Evolutionary conservation across 805 yeast genomes (phyloP), one percentile per base, ranked within the genome.

Genomic region (Ogataea degrootiae): DNA sequence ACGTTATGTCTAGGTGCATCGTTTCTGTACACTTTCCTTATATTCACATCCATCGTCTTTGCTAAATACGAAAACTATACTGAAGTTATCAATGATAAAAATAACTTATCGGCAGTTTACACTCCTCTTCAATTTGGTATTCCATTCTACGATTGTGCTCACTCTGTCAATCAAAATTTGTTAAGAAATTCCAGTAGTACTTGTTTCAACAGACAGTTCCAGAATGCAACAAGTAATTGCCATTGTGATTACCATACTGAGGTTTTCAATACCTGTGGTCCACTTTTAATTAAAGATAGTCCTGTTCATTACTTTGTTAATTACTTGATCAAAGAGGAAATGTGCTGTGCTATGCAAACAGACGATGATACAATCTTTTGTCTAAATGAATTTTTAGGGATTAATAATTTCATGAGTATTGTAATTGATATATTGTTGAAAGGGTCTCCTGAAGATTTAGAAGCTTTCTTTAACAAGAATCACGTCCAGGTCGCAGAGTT

Each of bases 251-350:
- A 42, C 34, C 50, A 50, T 35, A 11, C 43, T 23, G 47, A 39
- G 17, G 59, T 55, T 2, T 52, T 45, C 38, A 43, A 51, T 5
- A 38, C 38, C 17, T 55, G 59, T 39, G 50, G 50, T 8, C 45
- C 36, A 11, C 11, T 34, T 16, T 12, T 55, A 19, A 21, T 43
- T 35, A 34, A 41, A 8, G 22, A 45, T 9, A 47, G 48, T 43
- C 52, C 52, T 14, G 17, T 43, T 8, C 48, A 51, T 34, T 44
- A 49, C 23, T 45, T 52, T 33, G 38, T 51, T 17, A 26, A 50
- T 6, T 42, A 44, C 31, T 35, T 53, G 14, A 35, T 53, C 12
- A 46, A 45, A 33, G 49, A 52, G 19, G 50, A 49, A 31, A 47
- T 48, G n/a, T 54, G 55, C 33, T 45, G 50, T 42, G 22, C 16